Evolutionary conservation across 805 yeast genomes (phyloP).

Genomic region (Pichia scutulata): DNA sequence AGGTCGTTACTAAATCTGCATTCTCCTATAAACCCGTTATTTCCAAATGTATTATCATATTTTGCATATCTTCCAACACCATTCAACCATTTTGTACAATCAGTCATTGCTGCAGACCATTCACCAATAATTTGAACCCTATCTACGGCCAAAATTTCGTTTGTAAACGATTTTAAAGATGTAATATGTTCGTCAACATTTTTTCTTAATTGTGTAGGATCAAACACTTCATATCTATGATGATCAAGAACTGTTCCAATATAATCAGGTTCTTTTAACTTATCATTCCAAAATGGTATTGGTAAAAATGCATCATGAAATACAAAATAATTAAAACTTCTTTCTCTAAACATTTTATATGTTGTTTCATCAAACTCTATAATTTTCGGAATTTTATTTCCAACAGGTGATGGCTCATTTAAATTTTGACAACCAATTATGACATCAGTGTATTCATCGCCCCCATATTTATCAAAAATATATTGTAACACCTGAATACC

Average conservation of each 20-base stretch:
- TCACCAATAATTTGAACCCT: slow-evolving; percentile 54
- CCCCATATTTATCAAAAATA: slow-evolving; percentile 48
- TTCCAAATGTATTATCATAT: slow-evolving; percentile 48
- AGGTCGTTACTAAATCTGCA: slow-evolving; percentile 36
- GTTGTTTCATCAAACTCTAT: slow-evolving; percentile 34
- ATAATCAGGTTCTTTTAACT: slow-evolving; percentile 7
- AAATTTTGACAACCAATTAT: slow-evolving; percentile 62
- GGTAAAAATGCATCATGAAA: slow-evolving; percentile 61
- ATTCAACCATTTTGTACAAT: slow-evolving; percentile 62
- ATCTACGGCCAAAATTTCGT: slow-evolving; percentile 32
- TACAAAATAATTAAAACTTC: slow-evolving; percentile 37
- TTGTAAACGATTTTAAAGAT: slow-evolving; percentile 42
- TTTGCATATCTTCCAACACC: slow-evolving; percentile 65
- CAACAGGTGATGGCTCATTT: slow-evolving; percentile 63
- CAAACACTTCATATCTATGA: slow-evolving; percentile 88
- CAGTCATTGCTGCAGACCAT: slow-evolving; percentile 66
- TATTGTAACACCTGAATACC: slow-evolving; percentile 43
- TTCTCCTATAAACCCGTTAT: slow-evolving; percentile 41
- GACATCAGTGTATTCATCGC: slow-evolving; percentile 41
- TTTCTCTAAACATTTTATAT: slow-evolving; percentile 36
- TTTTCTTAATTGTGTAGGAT: slow-evolving; percentile 48
- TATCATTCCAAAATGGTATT: slow-evolving; percentile 46
- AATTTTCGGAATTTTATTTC: slow-evolving; percentile 37
- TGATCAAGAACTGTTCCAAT: slow-evolving; percentile 72
- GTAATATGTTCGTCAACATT: slow-evolving; percentile 54